These are phyloP conservation scores for Pseudocercospora musae DNA, from an alignment of 2,329 filamentous ascomycete species.

Conservation along the genomic window DNA sequence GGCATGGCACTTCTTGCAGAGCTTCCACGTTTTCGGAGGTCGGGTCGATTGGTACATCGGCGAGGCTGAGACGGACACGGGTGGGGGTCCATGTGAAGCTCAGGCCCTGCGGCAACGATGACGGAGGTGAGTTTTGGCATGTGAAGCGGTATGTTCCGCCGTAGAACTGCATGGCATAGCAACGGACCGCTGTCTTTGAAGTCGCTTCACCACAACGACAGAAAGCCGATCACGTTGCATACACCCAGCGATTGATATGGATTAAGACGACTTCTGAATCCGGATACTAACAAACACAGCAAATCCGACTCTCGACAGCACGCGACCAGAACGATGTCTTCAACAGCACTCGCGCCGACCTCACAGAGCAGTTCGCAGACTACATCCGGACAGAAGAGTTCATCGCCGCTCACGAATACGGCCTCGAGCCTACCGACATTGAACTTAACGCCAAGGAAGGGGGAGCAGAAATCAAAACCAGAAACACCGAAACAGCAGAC, in stretches of 20 bases:
- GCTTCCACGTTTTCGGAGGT: not conserved
- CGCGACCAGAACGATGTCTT: constrained; percentile 9
- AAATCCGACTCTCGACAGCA: not conserved
- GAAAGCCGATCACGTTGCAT: not conserved
- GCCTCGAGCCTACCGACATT: constrained; percentile 15
- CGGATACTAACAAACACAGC: constrained; percentile 2
- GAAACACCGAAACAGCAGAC: constrained; percentile 54
- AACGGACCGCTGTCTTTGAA: not conserved
- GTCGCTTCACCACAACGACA: not conserved
- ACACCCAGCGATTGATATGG: not conserved
- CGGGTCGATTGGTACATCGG: not conserved
- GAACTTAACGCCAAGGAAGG: constrained; percentile 13
- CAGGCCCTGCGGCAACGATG: not conserved
- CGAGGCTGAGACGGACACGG: not conserved
- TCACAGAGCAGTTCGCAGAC: constrained; percentile 17
- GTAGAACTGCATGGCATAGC: not conserved
- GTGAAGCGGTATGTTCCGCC: not conserved
- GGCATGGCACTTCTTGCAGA: not conserved
- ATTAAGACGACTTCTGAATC: not conserved
- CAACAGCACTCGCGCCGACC: constrained; percentile 3
- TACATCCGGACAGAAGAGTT: constrained; percentile 8
- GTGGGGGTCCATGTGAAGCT: not conserved
- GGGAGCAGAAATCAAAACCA: constrained; percentile 18
- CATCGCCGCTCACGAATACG: constrained; percentile 4
- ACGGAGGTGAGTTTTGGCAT: not conserved